Evolutionary conservation across 179 eudicot species (phyloP), one percentile per base, ranked within the genome.

Genomic region (Spinacia oleracea): DNA sequence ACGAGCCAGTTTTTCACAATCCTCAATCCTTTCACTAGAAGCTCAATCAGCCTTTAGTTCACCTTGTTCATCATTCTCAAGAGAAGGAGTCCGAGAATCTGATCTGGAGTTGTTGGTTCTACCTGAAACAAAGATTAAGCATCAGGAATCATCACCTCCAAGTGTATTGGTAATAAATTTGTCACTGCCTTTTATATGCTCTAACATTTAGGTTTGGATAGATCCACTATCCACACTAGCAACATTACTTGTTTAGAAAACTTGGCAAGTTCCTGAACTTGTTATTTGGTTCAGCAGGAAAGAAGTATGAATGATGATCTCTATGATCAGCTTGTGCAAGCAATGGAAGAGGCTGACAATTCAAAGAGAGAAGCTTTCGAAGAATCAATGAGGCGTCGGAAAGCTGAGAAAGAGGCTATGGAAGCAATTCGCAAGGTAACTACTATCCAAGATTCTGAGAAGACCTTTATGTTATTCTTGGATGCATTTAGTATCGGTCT

Each of bases 351-450:
- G 72, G 91, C 91, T 69, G 94, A 93, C 72, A 84, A 43, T 81
- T 79, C 93, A 21, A 85, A 81, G 74, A 81, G 85, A 76, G 92
- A 85, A 73, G 97, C 97, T 62, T 91, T 85, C 72, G 91, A 88
- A 64, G 98, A 93, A 85, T 89, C 97, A 56, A 77, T 76, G 79
- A 91, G 87, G 82, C 91, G 93, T 34, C 76, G 80, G 46, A 93
- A 88, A 88, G 98, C 97, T 55, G 96, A 93, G 85, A 95, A 86
- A 77, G 88, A 86, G 75, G 86, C 89, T 62, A 83, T 89, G 81
- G 93, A 88, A 63, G 91, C 94, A 77, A 70, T 83, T 55, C 88
- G 87, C 83, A 89, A 83, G 87, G 98, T 95, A 53, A 20, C 58
- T 88, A 77, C 59, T 15, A 76, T 81, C 69, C 23, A 4, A 27